Conservation (phyloP, 1,284 basidiomycete species). For the Irpex sp. region DNA sequence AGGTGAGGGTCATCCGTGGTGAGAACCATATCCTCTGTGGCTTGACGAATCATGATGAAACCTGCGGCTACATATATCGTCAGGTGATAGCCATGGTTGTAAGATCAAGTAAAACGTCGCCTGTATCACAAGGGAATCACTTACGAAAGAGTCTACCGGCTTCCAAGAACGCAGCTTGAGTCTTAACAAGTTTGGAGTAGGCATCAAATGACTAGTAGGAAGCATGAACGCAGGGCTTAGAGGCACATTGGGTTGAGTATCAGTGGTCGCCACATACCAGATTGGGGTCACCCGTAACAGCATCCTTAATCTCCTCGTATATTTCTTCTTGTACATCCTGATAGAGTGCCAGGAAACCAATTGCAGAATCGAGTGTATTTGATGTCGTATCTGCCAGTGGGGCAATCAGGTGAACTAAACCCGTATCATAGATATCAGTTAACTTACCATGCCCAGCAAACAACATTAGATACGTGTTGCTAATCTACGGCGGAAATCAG, state of each 20-base stretch:
- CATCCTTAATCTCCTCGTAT: conserved; percentile 26
- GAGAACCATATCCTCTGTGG: not conserved
- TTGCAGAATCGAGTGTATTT: conserved; percentile 31
- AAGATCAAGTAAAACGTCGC: too few relatives aligned
- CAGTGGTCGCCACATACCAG: not conserved
- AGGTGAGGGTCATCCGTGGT: not conserved
- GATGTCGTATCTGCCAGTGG: conserved; percentile 30
- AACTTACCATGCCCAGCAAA: conserved; percentile 15
- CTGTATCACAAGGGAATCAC: too few relatives aligned
- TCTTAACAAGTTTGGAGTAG: too few relatives aligned
- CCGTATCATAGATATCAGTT: not conserved
- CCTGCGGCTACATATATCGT: too few relatives aligned
- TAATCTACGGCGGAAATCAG: conserved; percentile 10
- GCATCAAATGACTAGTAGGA: too few relatives aligned
- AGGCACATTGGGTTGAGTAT: too few relatives aligned
- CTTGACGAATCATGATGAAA: too few relatives aligned
- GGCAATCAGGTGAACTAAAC: not conserved
- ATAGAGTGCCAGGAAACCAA: conserved; percentile 35
- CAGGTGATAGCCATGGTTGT: too few relatives aligned
- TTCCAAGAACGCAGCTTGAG: too few relatives aligned
- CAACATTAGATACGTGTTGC: conserved; percentile 15
- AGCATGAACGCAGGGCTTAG: not conserved
- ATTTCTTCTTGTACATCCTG: conserved; percentile 36
- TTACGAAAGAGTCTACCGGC: too few relatives aligned
- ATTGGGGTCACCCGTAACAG: not conserved